phyloP scores from a whole-genome alignment of 495 filamentous ascomycete species.

The Hypoxylon lenormandii region DNA sequence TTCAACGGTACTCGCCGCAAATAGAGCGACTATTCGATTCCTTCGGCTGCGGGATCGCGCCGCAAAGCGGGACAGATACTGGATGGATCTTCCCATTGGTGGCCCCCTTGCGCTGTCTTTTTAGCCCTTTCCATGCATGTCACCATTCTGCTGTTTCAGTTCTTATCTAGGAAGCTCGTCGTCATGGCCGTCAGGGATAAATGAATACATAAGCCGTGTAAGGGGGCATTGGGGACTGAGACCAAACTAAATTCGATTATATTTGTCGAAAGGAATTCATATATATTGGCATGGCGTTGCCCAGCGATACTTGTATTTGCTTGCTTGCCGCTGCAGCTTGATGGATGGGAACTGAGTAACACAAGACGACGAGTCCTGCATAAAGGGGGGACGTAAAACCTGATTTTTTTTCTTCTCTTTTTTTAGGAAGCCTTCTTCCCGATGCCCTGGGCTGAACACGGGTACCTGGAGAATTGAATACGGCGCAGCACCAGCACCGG shows the following conservation, averaged over 20 bases:
- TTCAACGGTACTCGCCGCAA: background rate
- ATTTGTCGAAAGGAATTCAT: background rate
- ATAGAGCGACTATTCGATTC: constrained; percentile 1
- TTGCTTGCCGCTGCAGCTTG: too few species aligned
- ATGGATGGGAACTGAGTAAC: too few species aligned
- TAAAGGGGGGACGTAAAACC: too few species aligned
- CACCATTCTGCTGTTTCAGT: constrained; percentile 18
- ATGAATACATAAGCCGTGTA: constrained; percentile 1
- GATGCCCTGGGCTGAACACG: too few species aligned
- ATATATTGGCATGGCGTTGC: too few species aligned
- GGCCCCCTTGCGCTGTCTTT: background rate
- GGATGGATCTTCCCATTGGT: too few species aligned
- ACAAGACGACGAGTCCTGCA: too few species aligned
- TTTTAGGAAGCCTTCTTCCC: too few species aligned
- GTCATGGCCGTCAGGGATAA: constrained; percentile 5
- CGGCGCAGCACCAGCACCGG: too few species aligned
- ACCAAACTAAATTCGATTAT: constrained; percentile 4
- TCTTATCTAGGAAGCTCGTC: constrained; percentile 22
- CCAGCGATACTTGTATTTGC: too few species aligned
- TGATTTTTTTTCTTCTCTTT: too few species aligned
- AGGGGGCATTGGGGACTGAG: background rate
- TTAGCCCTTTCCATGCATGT: background rate
- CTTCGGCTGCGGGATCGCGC: constrained; percentile 10
- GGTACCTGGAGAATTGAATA: too few species aligned
- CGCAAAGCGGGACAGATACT: background rate